A percentile compares a stretch with the other conserved stretches of the same genome.
Conservation (phyloP, 2,329 filamentous ascomycete species). For the Colletotrichum sp. region DNA sequence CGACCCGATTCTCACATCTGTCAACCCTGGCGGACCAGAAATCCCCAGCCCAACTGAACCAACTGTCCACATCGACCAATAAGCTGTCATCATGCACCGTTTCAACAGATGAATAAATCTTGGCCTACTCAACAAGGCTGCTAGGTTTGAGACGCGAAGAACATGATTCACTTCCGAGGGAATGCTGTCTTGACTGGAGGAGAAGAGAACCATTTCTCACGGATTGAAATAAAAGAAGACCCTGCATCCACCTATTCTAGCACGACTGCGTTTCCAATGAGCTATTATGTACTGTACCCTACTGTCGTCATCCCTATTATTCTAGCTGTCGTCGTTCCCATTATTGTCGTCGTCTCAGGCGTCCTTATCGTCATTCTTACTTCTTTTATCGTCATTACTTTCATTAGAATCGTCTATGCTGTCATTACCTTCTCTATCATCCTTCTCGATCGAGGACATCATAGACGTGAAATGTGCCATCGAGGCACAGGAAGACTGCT, state of each 20-base stretch:
- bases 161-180: neutral
- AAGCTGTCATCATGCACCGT: neutral
- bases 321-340: neutral
- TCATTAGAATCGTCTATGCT: no score
- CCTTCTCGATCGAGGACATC: neutral
- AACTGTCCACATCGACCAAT: neutral
- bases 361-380: no score
- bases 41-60: neutral
- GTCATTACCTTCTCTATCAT: neutral
- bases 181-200: neutral
- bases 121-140: neutral
- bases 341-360: no score
- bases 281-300: neutral
- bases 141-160: neutral
- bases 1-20: neutral
- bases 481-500: neutral
- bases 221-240: neutral
- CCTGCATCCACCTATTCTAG: neutral
- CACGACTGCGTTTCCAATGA: neutral
- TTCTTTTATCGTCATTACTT: no score
- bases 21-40: neutral
- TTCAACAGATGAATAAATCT: neutral
- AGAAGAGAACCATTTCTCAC: neutral
- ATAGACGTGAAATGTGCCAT: neutral
- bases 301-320: neutral